Evolutionary conservation across 805 yeast species (phyloP).

Genomic region (Priceomyces melissophilus): DNA sequence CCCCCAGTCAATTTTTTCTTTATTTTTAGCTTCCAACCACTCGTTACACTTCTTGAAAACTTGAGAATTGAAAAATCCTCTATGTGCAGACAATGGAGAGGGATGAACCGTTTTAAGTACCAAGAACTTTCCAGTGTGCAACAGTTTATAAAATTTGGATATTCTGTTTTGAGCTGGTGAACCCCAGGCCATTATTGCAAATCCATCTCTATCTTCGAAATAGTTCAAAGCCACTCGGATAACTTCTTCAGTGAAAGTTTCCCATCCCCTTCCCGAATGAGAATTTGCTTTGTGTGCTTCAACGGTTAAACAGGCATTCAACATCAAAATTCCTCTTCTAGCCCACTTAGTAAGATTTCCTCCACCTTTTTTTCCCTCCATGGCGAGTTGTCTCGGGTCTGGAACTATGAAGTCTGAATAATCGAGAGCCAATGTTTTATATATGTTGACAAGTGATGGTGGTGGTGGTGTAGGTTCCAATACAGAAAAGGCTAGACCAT

Average conservation of each 20-base stretch:
- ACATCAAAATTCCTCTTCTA: constrained; percentile 75
- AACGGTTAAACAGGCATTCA: constrained; percentile 88
- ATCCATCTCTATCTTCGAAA: constrained; percentile 37
- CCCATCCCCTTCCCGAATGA: constrained; percentile 92
- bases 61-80: constrained; percentile 73
- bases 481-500: constrained; percentile 93
- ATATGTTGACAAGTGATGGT: constrained; percentile 85
- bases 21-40: constrained; percentile 58
- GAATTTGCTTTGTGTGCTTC: constrained; percentile 92
- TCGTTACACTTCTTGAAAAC: constrained; percentile 76
- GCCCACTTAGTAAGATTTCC: constrained; percentile 86
- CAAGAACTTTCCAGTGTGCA: constrained; percentile 34
- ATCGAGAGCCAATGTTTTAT: constrained; percentile 61
- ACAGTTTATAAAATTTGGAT: constrained; percentile 25
- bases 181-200: constrained; percentile 83
- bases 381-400: constrained; percentile 22
- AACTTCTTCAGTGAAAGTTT: constrained; percentile 73
- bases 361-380: constrained; percentile 35
- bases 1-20: constrained; percentile 65
- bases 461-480: constrained; percentile 73
- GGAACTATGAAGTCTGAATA: constrained; percentile 71
- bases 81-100: constrained; percentile 85
- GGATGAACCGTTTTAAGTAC: constrained; percentile 85
- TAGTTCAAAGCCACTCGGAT: constrained; percentile 50
- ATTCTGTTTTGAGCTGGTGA: constrained; percentile 66